These are phyloP conservation scores for Tetrapisispora phaffii DNA, from an alignment of 805 yeast genomes.

Conservation along the genomic window DNA sequence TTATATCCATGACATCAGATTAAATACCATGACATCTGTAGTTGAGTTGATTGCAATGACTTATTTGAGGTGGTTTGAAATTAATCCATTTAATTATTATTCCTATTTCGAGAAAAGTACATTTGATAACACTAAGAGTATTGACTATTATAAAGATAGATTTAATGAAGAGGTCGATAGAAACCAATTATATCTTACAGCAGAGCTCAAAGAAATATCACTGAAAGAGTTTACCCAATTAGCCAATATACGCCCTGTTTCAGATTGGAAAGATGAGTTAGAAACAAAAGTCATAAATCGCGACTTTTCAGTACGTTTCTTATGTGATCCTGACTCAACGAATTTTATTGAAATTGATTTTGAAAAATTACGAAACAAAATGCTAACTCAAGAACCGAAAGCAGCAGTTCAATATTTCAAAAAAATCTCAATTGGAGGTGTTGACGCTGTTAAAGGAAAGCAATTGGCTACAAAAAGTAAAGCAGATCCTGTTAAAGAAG, in stretches of 20 bases:
- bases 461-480: background rate
- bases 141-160: constrained; percentile 11
- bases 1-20: constrained; percentile 40
- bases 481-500: background rate
- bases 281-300: background rate
- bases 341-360: constrained; percentile 11
- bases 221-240: constrained; percentile 35
- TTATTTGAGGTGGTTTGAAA: constrained; percentile 37
- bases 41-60: constrained; percentile 41
- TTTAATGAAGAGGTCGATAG: constrained; percentile 17
- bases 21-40: constrained; percentile 39
- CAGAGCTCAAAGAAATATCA: constrained; percentile 37
- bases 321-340: constrained; percentile 13
- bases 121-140: constrained; percentile 12
- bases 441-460: background rate
- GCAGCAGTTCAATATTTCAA: constrained; percentile 13
- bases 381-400: constrained; percentile 7
- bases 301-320: constrained; percentile 11
- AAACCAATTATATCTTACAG: constrained; percentile 48
- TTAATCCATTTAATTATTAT: constrained; percentile 27
- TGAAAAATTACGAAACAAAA: constrained; percentile 3
- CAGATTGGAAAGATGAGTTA: constrained; percentile 28
- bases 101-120: constrained; percentile 15
- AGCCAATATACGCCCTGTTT: constrained; percentile 36
- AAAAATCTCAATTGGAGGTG: background rate